Evolutionary conservation across 129 eudicot species (phyloP), one percentile per base, ranked within the genome.

Genomic region (Centrapalus pauciflorus): DNA sequence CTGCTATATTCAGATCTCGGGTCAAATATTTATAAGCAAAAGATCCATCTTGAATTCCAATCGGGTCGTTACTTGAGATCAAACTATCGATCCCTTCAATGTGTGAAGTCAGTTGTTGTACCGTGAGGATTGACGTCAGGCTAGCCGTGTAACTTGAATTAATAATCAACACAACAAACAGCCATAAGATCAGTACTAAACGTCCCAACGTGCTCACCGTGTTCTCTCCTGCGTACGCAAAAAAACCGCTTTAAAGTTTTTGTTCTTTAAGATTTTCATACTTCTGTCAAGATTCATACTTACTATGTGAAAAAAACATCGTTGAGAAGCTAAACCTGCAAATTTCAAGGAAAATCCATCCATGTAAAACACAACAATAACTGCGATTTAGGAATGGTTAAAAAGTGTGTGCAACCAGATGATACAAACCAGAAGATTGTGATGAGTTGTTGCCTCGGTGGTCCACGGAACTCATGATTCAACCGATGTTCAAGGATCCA

Each of bases 271-370:
- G 21, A 12, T 46, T 45, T 46, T 66, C 38, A 13, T 17, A 5
- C 27, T 26, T 28, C 20, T 7, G 51, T 21, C 65, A 41, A 70
- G 60, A 25, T 72, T 48, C 29, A 17, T 78, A 84, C 99, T 76
- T 94, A 94, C 97, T 77, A 80, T 94, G 99, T 26, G 99, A 73
- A 66, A 94, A 94, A 69, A 89, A 94, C 99, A 94, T 94, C 4
- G 99, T 94, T 57, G 99, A 94, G 84, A 94, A 84, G 73, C 99
- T 94, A 75, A 94, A 93, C 98, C 98, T 93, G 98, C 55, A 81
- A 78, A 70, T 69, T 28, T 48, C 48, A 54, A 55, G 23, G 27
- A 32, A 67, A 66, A 21, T 1, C 59, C 43, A 11, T 50, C 49
- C 19, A 67, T 49, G 48, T 33, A 5, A 20, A 37, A 21, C 7